These are phyloP conservation scores for Syzygium grande DNA, from an alignment of 345 rosid species.

Conservation along the genomic window DNA sequence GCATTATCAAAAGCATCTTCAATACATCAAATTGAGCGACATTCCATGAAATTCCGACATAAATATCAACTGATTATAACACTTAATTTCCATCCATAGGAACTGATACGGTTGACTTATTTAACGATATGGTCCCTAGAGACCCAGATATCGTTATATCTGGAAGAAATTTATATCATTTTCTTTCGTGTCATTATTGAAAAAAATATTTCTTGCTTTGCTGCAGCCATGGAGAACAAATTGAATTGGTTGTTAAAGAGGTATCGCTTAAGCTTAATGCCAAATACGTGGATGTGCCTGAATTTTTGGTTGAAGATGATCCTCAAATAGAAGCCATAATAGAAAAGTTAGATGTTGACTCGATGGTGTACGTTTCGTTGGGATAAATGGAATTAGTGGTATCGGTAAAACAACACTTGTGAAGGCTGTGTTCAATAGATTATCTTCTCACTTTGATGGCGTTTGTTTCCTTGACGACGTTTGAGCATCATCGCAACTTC, in stretches of 20 bases:
- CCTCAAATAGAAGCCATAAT: neutral
- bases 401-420: neutral
- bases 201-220: neutral
- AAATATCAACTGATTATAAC: neutral
- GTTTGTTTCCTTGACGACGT: neutral
- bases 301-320: neutral
- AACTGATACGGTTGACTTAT: neutral
- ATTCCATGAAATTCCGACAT: neutral
- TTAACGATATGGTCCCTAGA: neutral
- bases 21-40: neutral
- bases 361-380: neutral
- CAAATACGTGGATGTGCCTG: neutral
- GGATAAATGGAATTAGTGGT: neutral
- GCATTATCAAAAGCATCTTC: neutral
- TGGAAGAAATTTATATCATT: neutral
- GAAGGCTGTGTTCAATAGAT: neutral
- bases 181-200: neutral
- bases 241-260: neutral
- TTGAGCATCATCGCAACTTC: neutral
- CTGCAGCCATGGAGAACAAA: too few relatives aligned
- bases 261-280: neutral
- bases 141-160: neutral
- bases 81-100: neutral
- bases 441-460: neutral
- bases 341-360: neutral